A percentile compares a stretch with the other conserved stretches of the same genome.
Conservation (phyloP, 1,139 yeast species). For the Zygotorulaspora mrakii region DNA sequence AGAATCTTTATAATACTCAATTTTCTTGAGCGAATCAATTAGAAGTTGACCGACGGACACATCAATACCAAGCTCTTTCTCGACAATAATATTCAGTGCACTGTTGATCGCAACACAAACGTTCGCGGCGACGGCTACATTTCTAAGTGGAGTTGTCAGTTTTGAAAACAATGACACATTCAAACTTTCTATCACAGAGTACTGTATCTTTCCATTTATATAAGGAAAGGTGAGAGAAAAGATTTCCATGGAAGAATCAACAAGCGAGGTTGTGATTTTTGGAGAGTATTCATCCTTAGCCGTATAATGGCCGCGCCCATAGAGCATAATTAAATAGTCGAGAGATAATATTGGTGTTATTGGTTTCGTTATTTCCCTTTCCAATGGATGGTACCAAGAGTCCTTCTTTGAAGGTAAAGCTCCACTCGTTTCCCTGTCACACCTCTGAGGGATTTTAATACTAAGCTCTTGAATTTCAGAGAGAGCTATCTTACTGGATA, state of each 20-base stretch:
- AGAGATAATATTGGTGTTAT: conserved; percentile 40
- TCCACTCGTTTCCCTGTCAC: conserved; percentile 13
- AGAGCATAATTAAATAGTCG: conserved; percentile 39
- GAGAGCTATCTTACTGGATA: conserved; percentile 43
- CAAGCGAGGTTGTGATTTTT: conserved; percentile 50
- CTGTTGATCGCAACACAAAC: conserved; percentile 62
- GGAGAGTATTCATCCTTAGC: conserved; percentile 34
- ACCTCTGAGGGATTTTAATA: conserved; percentile 26
- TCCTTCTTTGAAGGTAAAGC: conserved; percentile 30
- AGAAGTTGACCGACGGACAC: conserved; percentile 48
- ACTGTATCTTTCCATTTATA: conserved; percentile 77
- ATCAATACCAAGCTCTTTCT: conserved; percentile 38
- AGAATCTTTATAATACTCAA: conserved; percentile 39
- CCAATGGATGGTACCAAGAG: conserved; percentile 39
- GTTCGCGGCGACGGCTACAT: conserved; percentile 56
- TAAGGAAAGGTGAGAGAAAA: conserved; percentile 69
- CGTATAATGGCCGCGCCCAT: conserved; percentile 34
- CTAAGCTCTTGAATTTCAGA: conserved; percentile 38
- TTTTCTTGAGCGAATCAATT: conserved; percentile 53
- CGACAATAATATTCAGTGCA: conserved; percentile 40
- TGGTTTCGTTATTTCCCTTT: conserved; percentile 38
- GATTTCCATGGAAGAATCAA: conserved; percentile 74
- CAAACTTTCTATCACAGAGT: conserved; percentile 77
- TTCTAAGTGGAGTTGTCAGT: conserved; percentile 38
- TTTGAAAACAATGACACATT: conserved; percentile 49